Base-by-base conservation (phyloP, 2,329 filamentous ascomycete genomes). In the Arthroderma sp. region DNA sequence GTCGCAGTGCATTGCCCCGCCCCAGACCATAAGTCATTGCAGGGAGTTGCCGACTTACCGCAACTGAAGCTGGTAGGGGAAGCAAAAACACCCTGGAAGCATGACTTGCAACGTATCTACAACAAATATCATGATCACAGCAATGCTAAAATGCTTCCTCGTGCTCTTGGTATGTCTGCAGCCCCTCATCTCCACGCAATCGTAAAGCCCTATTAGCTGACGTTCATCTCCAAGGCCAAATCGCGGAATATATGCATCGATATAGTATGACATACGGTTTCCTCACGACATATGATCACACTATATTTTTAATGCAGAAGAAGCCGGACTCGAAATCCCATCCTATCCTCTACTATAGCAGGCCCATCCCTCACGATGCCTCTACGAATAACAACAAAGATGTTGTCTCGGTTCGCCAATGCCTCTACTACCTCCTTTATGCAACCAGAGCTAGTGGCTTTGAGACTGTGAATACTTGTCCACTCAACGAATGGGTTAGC, bases 71-170 rank as follows among this genome's bases (percentile, higher is more conserved):
- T 61, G 38, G 37, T 61, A 15, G 59, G 59, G 17, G 57, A 61
- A 56, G 59, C 55, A 13, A 61, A 61, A 35, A 61, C 57, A 9
- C 54, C 57, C 3, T 61, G 57, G 59, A 58, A 54, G 7, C 59
- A 61, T 55, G 28, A 59, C 13, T 37, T 61, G 51, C 2, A 37
- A 9, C 4, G 8, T 9, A 21, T 15, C 23, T 23, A 28, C 9
- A 17, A 41, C 7, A 8, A 28, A 8, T 41, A 19, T 19, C 6
- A 37, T 23, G 23, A 11, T 9, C 23, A 31, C 8, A 51, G 7
- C 15, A 43, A 23, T 23, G 1, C 17, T 21, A n/a, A n/a, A n/a
- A n/a, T 6, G 25, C n/a, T 56, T 33, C 13, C 41, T 5, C 55
- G 23, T 56, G 55, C 55, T 7, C 33, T 57, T 31, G 55, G 55